Percentiles rank a stretch among this genome's conserved stretches.
Conservation (phyloP, 1,284 basidiomycete genomes). For the Malassezia dermatis region DNA sequence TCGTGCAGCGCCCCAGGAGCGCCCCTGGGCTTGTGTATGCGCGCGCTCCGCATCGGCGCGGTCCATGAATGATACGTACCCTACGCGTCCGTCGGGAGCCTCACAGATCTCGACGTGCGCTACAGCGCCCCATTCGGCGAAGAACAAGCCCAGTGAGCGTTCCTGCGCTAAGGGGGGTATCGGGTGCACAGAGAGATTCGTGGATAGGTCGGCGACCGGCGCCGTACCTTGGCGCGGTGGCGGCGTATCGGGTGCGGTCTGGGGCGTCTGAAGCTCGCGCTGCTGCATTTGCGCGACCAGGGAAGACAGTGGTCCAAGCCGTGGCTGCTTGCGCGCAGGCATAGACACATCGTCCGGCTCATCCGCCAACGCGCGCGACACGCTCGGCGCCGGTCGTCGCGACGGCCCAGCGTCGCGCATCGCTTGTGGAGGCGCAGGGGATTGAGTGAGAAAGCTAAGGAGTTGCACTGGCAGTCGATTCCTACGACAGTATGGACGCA, state of each 20-base stretch:
- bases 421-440: not conserved
- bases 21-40: constrained; percentile 73
- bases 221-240: not conserved
- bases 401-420: not conserved
- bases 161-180: constrained; percentile 75
- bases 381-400: constrained; percentile 1
- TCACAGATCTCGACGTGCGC: constrained; percentile 52
- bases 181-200: constrained; percentile 79
- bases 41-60: constrained; percentile 78
- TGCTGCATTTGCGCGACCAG: not conserved
- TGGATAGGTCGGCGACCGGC: constrained; percentile 40
- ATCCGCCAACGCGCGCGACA: constrained; percentile 18
- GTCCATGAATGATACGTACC: constrained; percentile 92
- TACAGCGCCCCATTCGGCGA: constrained; percentile 56
- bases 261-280: constrained; percentile 38
- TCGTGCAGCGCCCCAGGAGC: constrained; percentile 76
- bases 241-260: not conserved
- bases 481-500: constrained; percentile 1
- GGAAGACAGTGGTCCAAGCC: not conserved
- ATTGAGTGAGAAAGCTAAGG: not conserved
- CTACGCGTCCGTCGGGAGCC: constrained; percentile 60
- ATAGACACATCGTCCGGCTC: constrained; percentile 9
- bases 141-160: constrained; percentile 70
- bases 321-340: not conserved
- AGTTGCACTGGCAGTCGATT: constrained; percentile 17